phyloP scores from a whole-genome alignment of 305 asterid species.

The Fraxinus sp. region DNA sequence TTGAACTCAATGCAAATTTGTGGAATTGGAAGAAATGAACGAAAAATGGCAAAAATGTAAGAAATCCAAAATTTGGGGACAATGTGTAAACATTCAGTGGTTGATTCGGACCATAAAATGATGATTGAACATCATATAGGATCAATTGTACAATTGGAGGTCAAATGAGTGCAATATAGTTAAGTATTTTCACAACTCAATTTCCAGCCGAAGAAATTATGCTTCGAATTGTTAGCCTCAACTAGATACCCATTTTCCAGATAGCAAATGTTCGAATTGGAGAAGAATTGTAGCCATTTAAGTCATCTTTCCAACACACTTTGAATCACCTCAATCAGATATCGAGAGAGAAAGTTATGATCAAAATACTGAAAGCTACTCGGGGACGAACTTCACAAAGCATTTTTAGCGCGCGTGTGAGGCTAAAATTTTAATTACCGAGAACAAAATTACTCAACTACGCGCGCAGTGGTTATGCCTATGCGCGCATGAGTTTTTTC shows the following conservation, averaged over 20 bases:
- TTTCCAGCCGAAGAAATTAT: background rate
- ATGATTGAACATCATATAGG: background rate
- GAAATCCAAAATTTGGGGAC: background rate
- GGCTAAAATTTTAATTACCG: too few species aligned
- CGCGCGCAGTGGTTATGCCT: too few species aligned
- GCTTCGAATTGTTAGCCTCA: background rate
- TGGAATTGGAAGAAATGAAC: background rate
- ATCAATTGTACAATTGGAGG: background rate
- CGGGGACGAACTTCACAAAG: background rate
- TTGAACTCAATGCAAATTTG: background rate
- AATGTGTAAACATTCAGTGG: background rate
- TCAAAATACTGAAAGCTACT: background rate
- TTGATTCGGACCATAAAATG: background rate
- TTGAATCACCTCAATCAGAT: background rate
- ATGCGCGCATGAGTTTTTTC: too few species aligned
- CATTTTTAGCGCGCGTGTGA: background rate
- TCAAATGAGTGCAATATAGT: background rate
- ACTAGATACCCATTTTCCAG: background rate
- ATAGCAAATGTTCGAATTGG: background rate
- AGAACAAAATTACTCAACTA: too few species aligned
- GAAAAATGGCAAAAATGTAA: background rate
- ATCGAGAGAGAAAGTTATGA: background rate
- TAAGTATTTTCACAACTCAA: background rate
- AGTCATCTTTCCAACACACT: background rate
- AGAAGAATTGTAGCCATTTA: background rate